These are phyloP conservation scores for Cyclotella choctawhatcheeana DNA, from an alignment of 108 stramenopile genomes.

Conservation along the genomic window DNA sequence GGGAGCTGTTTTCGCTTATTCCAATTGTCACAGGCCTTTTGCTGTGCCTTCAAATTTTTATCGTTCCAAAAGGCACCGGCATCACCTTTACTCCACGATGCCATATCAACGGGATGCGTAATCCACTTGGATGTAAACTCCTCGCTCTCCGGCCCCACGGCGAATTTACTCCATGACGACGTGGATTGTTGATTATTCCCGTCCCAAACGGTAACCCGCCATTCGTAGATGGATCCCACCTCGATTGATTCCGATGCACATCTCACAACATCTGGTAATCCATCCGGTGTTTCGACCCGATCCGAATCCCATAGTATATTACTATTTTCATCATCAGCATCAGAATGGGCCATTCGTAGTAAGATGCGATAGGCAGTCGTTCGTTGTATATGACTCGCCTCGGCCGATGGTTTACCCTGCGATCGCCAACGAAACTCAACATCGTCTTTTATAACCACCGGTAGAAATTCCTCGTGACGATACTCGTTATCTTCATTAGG, in stretches of 20 bases:
- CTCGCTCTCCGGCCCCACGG: slow-evolving; percentile 34
- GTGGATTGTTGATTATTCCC: slow-evolving; percentile 10
- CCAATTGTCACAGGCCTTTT: slow-evolving; percentile 48
- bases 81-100: slow-evolving; percentile 33
- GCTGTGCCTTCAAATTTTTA: slow-evolving; percentile 2
- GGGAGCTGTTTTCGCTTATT: slow-evolving; percentile 44
- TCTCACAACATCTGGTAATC: slow-evolving; percentile 42
- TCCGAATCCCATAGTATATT: slow-evolving; percentile 42
- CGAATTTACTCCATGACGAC: slow-evolving; percentile 47
- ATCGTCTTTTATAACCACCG: slow-evolving; percentile 29
- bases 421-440: slow-evolving; percentile 52
- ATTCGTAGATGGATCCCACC: slow-evolving; percentile 36
- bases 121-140: slow-evolving; percentile 45
- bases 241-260: slow-evolving; percentile 3
- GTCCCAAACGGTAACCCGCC: slow-evolving; percentile 50
- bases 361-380: slow-evolving; percentile 46
- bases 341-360: slow-evolving; percentile 22
- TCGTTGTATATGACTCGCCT: not conserved
- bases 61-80: slow-evolving; percentile 35
- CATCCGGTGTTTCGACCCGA: slow-evolving; percentile 24
- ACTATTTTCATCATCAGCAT: slow-evolving; percentile 1
- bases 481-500: slow-evolving; percentile 15
- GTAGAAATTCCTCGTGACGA: slow-evolving; percentile 39
- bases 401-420: slow-evolving; percentile 12
- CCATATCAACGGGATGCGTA: slow-evolving; percentile 43